Evolutionary conservation across 805 yeast genomes (phyloP).

Genomic region (Wilhelminamyces savonicus): DNA sequence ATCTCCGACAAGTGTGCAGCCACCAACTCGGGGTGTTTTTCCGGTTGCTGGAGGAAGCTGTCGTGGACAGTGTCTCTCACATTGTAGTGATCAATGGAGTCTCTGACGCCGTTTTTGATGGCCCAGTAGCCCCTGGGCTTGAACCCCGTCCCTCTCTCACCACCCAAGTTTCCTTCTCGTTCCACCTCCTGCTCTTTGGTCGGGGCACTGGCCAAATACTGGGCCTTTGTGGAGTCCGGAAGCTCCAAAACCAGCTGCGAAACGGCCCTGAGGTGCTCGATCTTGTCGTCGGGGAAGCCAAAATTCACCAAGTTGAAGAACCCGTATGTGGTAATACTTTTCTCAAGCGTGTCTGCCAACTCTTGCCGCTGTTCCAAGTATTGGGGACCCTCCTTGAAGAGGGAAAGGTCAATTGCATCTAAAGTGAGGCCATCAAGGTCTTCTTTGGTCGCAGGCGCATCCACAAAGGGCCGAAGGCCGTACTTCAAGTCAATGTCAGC

Average conservation of each 20-base stretch:
- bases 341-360: slow-evolving; percentile 2
- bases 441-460: slow-evolving; percentile 1
- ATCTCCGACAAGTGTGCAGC: slow-evolving; percentile 4
- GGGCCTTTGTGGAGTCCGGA: slow-evolving; percentile 18
- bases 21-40: slow-evolving; percentile 4
- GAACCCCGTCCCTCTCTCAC: slow-evolving; percentile 5
- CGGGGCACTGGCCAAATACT: slow-evolving; percentile 23
- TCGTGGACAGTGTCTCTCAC: slow-evolving; percentile 2
- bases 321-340: slow-evolving; percentile 4
- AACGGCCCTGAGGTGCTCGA: slow-evolving; percentile 14
- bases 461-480: slow-evolving; percentile 4
- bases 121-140: slow-evolving; percentile 6
- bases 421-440: slow-evolving; percentile 2
- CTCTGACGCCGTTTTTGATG: slow-evolving; percentile 5
- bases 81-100: slow-evolving; percentile 5
- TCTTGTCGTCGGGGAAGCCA: slow-evolving; percentile 13
- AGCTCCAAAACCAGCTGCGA: slow-evolving; percentile 19
- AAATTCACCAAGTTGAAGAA: slow-evolving; percentile 9
- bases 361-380: neutral
- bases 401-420: slow-evolving; percentile 2
- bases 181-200: slow-evolving; percentile 19
- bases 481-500: slow-evolving; percentile 2
- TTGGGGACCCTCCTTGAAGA: too few species aligned
- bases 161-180: slow-evolving; percentile 4
- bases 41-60: slow-evolving; percentile 2